Conservation (phyloP, 495 filamentous ascomycete species). For the Chaetomium fimeti region DNA sequence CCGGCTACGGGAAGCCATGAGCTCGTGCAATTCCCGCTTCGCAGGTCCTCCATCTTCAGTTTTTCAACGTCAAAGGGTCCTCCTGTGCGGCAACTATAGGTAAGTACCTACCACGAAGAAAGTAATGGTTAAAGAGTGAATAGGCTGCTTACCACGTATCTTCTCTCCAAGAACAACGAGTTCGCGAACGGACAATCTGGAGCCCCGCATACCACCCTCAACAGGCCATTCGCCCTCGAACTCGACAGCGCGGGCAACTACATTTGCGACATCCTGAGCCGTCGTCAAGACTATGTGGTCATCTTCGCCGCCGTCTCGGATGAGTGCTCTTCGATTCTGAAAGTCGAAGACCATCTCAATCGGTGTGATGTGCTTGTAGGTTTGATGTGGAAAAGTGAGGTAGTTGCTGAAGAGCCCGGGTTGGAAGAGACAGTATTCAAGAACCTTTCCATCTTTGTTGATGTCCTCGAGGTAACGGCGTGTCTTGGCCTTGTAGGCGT, state of each 20-base stretch:
- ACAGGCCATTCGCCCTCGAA: conserved; percentile 19
- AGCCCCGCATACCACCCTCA: conserved; percentile 15
- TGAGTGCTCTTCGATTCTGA: conserved; percentile 48
- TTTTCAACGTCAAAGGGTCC: not conserved
- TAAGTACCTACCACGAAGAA: too few relatives aligned
- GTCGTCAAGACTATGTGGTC: conserved; percentile 47
- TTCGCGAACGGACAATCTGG: not conserved
- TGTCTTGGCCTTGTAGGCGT: conserved; percentile 45
- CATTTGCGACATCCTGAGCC: conserved; percentile 44
- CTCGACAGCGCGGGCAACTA: conserved; percentile 24
- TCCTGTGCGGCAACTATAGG: not conserved
- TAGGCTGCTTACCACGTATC: not conserved
- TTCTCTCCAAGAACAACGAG: conserved; percentile 1
- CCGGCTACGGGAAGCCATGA: conserved; percentile 42
- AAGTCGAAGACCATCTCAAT: not conserved
- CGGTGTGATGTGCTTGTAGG: conserved; percentile 48
- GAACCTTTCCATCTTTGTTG: conserved; percentile 33
- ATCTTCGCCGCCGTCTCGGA: conserved; percentile 46
- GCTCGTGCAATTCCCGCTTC: conserved; percentile 45
- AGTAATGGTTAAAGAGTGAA: too few relatives aligned
- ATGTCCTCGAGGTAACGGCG: conserved; percentile 46
- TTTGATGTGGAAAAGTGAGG: conserved; percentile 47
- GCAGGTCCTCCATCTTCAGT: not conserved
- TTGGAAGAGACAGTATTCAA: conserved; percentile 59
- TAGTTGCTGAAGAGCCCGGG: conserved; percentile 55